phyloP scores from a whole-genome alignment of 164 flowering plant genomes.

The Magnolia sinica region DNA sequence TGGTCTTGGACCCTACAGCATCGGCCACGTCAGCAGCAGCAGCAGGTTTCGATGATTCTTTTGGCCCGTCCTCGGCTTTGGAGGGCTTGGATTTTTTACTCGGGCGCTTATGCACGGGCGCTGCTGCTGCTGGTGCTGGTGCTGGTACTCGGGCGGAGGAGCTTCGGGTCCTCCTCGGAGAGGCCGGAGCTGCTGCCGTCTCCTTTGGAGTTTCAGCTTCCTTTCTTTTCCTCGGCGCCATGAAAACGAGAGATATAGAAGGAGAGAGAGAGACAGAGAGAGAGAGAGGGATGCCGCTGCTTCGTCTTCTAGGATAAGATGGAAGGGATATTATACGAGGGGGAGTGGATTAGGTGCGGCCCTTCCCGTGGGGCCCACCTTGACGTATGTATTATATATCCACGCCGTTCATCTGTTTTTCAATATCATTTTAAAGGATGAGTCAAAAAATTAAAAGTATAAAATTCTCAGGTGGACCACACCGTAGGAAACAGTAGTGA shows the following conservation, averaged over 20 bases:
- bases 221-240: constrained; percentile 8
- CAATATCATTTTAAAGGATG: too few species aligned
- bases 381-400: too few species aligned
- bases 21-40: background rate
- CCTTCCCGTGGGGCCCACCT: too few species aligned
- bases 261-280: background rate
- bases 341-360: too few species aligned
- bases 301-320: background rate
- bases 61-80: background rate
- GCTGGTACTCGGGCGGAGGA: background rate
- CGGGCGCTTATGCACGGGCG: background rate
- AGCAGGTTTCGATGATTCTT: background rate
- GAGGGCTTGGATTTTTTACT: background rate
- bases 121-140: background rate
- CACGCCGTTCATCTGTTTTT: too few species aligned
- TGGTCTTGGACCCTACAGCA: background rate
- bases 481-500: too few species aligned
- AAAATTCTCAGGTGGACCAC: too few species aligned
- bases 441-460: too few species aligned
- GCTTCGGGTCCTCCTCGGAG: constrained; percentile 1
- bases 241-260: background rate
- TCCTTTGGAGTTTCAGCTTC: background rate
- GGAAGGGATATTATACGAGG: background rate
- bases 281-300: background rate
- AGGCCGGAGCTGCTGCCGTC: background rate